Evolutionary conservation across 2,329 filamentous ascomycete species (phyloP).

Genomic region (Fonsecaea nubica): DNA sequence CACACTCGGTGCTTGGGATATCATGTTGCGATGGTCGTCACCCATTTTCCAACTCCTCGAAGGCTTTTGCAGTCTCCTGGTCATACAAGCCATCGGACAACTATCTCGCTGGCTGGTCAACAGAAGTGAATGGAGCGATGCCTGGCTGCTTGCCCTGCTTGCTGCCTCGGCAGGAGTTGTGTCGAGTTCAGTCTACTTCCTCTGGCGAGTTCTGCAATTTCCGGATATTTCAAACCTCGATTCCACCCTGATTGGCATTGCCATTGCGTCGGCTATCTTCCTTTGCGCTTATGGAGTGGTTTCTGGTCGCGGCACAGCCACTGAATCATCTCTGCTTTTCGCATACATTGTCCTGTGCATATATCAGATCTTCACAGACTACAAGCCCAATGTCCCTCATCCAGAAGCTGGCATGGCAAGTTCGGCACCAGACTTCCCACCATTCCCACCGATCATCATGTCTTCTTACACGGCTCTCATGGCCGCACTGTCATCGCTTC

Average conservation of each 20-base stretch:
- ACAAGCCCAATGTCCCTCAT: constrained; percentile 77
- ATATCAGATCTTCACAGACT: constrained; percentile 99
- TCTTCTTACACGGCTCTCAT: constrained; percentile 93
- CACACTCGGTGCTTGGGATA: constrained; percentile 87
- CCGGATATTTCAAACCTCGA: constrained; percentile 92
- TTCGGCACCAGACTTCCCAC: constrained; percentile 79
- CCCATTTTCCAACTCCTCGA: constrained; percentile 94
- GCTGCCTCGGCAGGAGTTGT: constrained; percentile 89
- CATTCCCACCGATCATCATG: constrained; percentile 97
- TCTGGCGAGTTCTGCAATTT: constrained; percentile 93
- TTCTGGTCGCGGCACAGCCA: constrained; percentile 89
- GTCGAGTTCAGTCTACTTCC: constrained; percentile 91
- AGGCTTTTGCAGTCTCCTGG: constrained; percentile 93
- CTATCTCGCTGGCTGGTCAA: constrained; percentile 96
- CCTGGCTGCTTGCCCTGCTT: constrained; percentile 92
- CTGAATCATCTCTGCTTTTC: constrained; percentile 93
- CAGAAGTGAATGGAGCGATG: constrained; percentile 83
- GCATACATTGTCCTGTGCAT: constrained; percentile 98
- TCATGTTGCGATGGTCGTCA: constrained; percentile 83
- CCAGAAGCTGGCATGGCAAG: constrained; percentile 56
- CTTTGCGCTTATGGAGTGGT: constrained; percentile 92
- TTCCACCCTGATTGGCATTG: constrained; percentile 87
- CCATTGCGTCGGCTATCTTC: constrained; percentile 90
- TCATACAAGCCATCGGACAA: constrained; percentile 93
- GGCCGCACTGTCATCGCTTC: constrained; percentile 81